Evolutionary conservation across 768 basidiomycete genomes (phyloP).

Genomic region (Kwoniella mangroviensis): DNA sequence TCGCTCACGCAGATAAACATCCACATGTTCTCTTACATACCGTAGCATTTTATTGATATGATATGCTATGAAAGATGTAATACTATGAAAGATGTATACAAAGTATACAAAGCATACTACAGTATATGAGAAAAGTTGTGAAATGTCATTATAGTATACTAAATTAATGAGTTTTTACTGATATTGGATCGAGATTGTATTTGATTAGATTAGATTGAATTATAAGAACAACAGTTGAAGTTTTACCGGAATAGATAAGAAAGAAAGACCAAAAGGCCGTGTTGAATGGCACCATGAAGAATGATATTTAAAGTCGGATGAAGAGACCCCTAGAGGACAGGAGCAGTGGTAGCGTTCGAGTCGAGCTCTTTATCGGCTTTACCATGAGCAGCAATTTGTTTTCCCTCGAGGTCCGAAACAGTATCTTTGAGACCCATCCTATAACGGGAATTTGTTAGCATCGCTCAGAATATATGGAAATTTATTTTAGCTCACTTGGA

Average conservation of each 20-base stretch:
- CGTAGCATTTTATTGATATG: slow-evolving; percentile 80
- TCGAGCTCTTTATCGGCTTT: slow-evolving; percentile 11
- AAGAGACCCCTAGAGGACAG: slow-evolving; percentile 1
- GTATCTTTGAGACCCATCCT: slow-evolving; percentile 33
- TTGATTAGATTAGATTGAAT: slow-evolving; percentile 6
- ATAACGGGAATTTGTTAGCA: neutral
- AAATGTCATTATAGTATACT: too few species aligned
- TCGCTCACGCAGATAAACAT: slow-evolving; percentile 81
- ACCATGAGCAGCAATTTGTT: slow-evolving; percentile 6
- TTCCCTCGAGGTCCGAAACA: slow-evolving; percentile 17
- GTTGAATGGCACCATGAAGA: slow-evolving; percentile 19
- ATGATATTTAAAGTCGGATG: neutral
- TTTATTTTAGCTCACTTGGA: slow-evolving; percentile 52
- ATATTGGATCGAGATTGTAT: too few species aligned
- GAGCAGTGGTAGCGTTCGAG: slow-evolving; percentile 1
- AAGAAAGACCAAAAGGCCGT: neutral
- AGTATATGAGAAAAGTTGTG: too few species aligned
- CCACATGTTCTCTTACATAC: slow-evolving; percentile 90
- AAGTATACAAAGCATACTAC: neutral
- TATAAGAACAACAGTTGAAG: slow-evolving; percentile 26
- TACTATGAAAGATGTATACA: slow-evolving; percentile 5
- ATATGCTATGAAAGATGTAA: slow-evolving; percentile 2
- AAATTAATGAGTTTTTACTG: too few species aligned
- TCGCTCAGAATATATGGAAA: neutral
- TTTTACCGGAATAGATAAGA: slow-evolving; percentile 10